Evolutionary conservation across 148 eudicot species (phyloP).

Genomic region (Tetragonia tetragonoides): DNA sequence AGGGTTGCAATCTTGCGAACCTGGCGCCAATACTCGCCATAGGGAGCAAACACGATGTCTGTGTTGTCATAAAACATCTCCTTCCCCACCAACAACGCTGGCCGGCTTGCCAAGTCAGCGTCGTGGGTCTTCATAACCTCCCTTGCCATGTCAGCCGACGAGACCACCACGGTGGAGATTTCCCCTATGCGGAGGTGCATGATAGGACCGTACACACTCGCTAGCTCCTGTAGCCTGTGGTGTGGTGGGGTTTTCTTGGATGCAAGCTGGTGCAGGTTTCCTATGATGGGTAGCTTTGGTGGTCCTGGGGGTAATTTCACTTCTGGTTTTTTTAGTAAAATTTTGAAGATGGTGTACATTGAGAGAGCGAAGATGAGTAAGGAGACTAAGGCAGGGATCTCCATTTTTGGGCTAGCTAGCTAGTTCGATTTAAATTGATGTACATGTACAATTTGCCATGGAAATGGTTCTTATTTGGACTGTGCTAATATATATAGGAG

Average conservation of each 20-base stretch:
- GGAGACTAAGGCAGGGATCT: neutral
- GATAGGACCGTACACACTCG: conserved; percentile 26
- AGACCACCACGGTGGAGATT: conserved; percentile 20
- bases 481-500: too few species aligned
- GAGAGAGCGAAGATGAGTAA: neutral
- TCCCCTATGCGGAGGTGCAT: conserved; percentile 32
- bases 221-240: conserved; percentile 16
- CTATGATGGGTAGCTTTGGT: conserved; percentile 18
- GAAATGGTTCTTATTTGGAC: too few species aligned
- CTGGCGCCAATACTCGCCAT: conserved; percentile 24
- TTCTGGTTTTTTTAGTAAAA: neutral
- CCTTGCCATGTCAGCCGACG: conserved; percentile 26
- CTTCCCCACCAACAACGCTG: conserved; percentile 11
- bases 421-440: too few species aligned
- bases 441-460: too few species aligned
- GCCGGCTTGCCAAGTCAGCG: conserved; percentile 20
- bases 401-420: too few species aligned
- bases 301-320: conserved; percentile 19
- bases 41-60: conserved; percentile 20
- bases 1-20: conserved; percentile 21
- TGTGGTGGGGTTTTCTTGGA: conserved; percentile 5
- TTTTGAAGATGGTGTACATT: neutral
- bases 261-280: conserved; percentile 30
- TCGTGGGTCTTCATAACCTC: conserved; percentile 30
- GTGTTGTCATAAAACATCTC: conserved; percentile 12